These are phyloP conservation scores for Fusarium sublunatum DNA, from an alignment of 2,329 filamentous ascomycete genomes.

Conservation along the genomic window DNA sequence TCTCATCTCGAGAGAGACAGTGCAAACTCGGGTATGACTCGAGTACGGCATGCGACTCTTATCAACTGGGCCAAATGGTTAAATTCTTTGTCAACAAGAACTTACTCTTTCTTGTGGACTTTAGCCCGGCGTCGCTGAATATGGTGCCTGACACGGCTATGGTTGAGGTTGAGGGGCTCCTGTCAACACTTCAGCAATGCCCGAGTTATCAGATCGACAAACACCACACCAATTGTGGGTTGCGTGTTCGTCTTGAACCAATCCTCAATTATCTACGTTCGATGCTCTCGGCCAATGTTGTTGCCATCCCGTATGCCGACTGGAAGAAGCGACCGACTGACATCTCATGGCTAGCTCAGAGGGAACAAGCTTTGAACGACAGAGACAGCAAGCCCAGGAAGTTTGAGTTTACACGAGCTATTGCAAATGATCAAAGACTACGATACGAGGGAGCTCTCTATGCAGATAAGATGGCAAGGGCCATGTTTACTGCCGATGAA, in stretches of 20 bases:
- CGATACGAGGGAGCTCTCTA: conserved; percentile 62
- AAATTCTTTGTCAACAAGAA: conserved; percentile 74
- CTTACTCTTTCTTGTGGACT: conserved; percentile 69
- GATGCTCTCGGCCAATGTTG: conserved; percentile 62
- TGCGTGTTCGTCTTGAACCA: conserved; percentile 72
- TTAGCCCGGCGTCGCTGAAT: conserved; percentile 61
- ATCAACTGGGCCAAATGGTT: conserved; percentile 81
- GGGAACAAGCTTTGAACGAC: conserved; percentile 22
- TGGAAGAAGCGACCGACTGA: conserved; percentile 59
- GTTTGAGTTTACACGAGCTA: conserved; percentile 64
- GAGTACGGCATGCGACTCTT: conserved; percentile 78
- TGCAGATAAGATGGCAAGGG: conserved; percentile 62
- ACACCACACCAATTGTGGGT: conserved; percentile 78
- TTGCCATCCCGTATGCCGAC: conserved; percentile 57
- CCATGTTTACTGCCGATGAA: conserved; percentile 65
- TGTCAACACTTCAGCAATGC: conserved; percentile 71
- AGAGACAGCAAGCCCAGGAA: conserved; percentile 31
- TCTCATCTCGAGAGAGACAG: conserved; percentile 73
- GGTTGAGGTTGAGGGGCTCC: conserved; percentile 70
- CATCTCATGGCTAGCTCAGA: conserved; percentile 55
- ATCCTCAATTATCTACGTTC: conserved; percentile 72
- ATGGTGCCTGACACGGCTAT: conserved; percentile 61
- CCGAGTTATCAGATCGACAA: conserved; percentile 80
- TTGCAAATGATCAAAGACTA: conserved; percentile 63
- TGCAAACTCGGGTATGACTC: conserved; percentile 81